Conservation (phyloP, 805 yeast genomes). For the Starmera quercuum region DNA sequence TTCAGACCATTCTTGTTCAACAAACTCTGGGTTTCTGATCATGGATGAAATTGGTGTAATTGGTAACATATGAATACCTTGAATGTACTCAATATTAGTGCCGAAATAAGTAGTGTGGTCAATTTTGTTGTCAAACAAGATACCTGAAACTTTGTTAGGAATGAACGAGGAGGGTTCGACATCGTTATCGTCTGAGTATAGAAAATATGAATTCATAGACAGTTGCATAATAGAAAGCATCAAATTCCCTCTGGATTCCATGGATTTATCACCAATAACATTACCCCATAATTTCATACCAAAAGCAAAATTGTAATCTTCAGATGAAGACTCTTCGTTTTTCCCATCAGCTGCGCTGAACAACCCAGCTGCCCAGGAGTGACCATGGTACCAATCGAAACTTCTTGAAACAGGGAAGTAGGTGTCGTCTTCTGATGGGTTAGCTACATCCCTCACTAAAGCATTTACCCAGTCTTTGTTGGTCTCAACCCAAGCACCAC, state of each 20-base stretch:
- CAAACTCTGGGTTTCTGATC: slow-evolving; percentile 45
- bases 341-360: slow-evolving; percentile 58
- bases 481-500: slow-evolving; percentile 42
- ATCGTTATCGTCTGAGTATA: slow-evolving; percentile 38
- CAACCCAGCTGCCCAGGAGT: slow-evolving; percentile 69
- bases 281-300: slow-evolving; percentile 66
- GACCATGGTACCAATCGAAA: slow-evolving; percentile 71
- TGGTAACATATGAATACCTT: slow-evolving; percentile 77
- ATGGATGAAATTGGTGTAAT: slow-evolving; percentile 53
- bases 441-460: slow-evolving; percentile 60
- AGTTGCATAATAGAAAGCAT: slow-evolving; percentile 49
- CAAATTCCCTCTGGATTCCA: slow-evolving; percentile 49
- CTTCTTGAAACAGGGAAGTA: slow-evolving; percentile 58
- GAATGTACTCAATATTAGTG: slow-evolving; percentile 49
- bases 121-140: slow-evolving; percentile 62
- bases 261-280: slow-evolving; percentile 41
- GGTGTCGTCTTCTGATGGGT: slow-evolving; percentile 43
- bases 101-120: slow-evolving; percentile 74
- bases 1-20: slow-evolving; percentile 52
- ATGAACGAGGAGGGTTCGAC: slow-evolving; percentile 44
- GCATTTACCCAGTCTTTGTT: slow-evolving; percentile 52
- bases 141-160: slow-evolving; percentile 59
- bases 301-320: slow-evolving; percentile 63
- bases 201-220: slow-evolving; percentile 49
- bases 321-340: slow-evolving; percentile 65